Conservation (phyloP, 2,329 filamentous ascomycete species). For the Ceratocystis diversiconidia region DNA sequence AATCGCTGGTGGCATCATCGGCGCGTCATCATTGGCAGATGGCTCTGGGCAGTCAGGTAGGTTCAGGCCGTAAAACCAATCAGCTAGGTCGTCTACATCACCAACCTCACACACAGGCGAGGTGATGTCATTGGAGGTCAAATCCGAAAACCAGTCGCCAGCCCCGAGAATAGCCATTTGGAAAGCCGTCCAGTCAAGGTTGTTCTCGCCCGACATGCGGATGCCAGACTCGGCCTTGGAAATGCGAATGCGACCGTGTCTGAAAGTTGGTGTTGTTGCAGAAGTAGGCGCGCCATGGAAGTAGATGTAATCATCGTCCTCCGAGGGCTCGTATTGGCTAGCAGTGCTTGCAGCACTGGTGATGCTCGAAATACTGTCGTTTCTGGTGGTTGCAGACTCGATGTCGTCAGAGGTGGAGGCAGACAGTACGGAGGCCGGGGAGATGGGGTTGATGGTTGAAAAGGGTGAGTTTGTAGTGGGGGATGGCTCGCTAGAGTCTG, state of each 20-base stretch:
- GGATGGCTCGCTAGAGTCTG: constrained; percentile 14
- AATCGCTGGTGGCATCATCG: not conserved
- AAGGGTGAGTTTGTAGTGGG: constrained; percentile 9
- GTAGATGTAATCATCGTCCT: constrained; percentile 34
- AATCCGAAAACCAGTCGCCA: constrained; percentile 38
- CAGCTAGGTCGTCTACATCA: constrained; percentile 34
- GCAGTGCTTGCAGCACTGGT: not conserved
- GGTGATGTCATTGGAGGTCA: constrained; percentile 24
- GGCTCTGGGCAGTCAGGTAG: constrained; percentile 13
- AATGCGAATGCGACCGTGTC: constrained; percentile 42
- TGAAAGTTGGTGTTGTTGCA: constrained; percentile 34
- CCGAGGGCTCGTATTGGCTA: constrained; percentile 22
- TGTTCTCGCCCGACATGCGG: constrained; percentile 23
- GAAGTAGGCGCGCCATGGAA: constrained; percentile 37
- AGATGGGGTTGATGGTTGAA: constrained; percentile 13
- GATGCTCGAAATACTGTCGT: constrained; percentile 8
- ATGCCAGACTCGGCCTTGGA: constrained; percentile 30
- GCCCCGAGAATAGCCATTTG: constrained; percentile 50
- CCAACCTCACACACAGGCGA: constrained; percentile 30
- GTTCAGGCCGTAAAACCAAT: constrained; percentile 34
- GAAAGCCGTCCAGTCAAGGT: constrained; percentile 49
- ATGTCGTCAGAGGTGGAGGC: not conserved
- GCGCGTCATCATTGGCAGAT: not conserved
- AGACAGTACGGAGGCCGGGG: constrained; percentile 9
- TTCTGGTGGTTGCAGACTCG: constrained; percentile 3